Evolutionary conservation across 2,329 filamentous ascomycete genomes (phyloP).

Genomic region (Ascochyta rabiei): DNA sequence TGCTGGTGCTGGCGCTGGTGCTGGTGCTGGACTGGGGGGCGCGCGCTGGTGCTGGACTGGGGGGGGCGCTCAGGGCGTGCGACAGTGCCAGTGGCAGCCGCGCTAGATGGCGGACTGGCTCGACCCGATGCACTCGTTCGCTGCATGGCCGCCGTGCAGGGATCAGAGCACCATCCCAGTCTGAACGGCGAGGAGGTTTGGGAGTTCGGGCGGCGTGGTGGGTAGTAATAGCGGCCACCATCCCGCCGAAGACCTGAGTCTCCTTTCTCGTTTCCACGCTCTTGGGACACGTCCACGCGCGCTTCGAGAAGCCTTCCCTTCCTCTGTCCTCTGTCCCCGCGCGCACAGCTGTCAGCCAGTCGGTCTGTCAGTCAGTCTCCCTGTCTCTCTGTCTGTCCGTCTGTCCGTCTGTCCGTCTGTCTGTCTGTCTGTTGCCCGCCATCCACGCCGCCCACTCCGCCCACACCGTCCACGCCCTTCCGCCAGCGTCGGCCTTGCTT

Average conservation of each 20-base stretch:
- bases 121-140: constrained; percentile 29
- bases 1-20: background rate
- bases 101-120: constrained; percentile 22
- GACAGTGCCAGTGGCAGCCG: constrained; percentile 9
- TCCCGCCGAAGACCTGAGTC: constrained; percentile 41
- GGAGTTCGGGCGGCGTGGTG: constrained; percentile 32
- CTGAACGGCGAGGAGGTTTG: constrained; percentile 36
- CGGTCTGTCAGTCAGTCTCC: no score
- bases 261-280: constrained; percentile 44
- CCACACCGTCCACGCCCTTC: background rate
- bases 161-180: constrained; percentile 26
- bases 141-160: constrained; percentile 32
- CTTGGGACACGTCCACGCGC: constrained; percentile 39
- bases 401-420: background rate
- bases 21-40: no score
- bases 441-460: constrained; percentile 9
- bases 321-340: background rate
- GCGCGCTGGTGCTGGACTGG: no score
- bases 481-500: constrained; percentile 3
- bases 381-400: background rate
- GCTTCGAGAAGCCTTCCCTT: constrained; percentile 39
- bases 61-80: background rate
- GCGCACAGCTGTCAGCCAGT: background rate
- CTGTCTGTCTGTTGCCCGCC: constrained; percentile 4
- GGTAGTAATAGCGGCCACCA: constrained; percentile 40